These are phyloP conservation scores for Penicillium argentinense DNA, from an alignment of 495 filamentous ascomycete genomes.

Conservation along the genomic window DNA sequence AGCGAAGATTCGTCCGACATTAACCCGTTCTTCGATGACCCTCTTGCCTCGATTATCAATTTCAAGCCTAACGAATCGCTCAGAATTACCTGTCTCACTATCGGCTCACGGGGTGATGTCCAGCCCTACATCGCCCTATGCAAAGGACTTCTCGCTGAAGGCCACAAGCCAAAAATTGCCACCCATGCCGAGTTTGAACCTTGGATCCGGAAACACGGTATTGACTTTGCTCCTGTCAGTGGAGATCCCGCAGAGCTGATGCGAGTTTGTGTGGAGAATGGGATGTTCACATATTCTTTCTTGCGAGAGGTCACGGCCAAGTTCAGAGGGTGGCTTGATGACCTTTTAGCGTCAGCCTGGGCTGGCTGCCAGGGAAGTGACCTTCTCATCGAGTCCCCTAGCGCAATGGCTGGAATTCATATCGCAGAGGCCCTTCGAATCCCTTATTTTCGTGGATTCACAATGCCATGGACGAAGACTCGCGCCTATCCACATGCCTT, in stretches of 20 bases:
- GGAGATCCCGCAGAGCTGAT: conserved; percentile 95
- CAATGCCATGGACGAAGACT: conserved; percentile 98
- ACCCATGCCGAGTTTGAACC: conserved; percentile 86
- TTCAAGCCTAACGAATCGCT: conserved; percentile 86
- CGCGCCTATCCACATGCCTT: conserved; percentile 97
- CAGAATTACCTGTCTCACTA: conserved; percentile 90
- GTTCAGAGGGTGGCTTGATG: conserved; percentile 93
- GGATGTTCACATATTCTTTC: conserved; percentile 95
- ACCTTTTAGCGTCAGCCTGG: conserved; percentile 82
- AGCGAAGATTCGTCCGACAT: conserved; percentile 46
- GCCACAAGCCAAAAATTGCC: conserved; percentile 83
- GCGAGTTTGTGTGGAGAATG: conserved; percentile 93
- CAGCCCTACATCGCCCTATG: conserved; percentile 97
- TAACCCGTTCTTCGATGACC: conserved; percentile 85
- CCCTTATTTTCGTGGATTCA: conserved; percentile 96
- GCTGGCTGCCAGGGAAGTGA: conserved; percentile 82
- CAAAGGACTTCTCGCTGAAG: conserved; percentile 84
- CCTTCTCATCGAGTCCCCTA: conserved; percentile 92
- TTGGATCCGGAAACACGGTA: conserved; percentile 89
- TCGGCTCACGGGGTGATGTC: conserved; percentile 93
- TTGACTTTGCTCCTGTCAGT: conserved; percentile 83
- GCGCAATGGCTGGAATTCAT: conserved; percentile 96
- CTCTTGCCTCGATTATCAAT: conserved; percentile 86
- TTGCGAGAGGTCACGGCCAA: conserved; percentile 81
- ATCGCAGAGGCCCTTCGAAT: conserved; percentile 95